Conservation (phyloP, 2,329 filamentous ascomycete species). For the Metarhizium humberi region DNA sequence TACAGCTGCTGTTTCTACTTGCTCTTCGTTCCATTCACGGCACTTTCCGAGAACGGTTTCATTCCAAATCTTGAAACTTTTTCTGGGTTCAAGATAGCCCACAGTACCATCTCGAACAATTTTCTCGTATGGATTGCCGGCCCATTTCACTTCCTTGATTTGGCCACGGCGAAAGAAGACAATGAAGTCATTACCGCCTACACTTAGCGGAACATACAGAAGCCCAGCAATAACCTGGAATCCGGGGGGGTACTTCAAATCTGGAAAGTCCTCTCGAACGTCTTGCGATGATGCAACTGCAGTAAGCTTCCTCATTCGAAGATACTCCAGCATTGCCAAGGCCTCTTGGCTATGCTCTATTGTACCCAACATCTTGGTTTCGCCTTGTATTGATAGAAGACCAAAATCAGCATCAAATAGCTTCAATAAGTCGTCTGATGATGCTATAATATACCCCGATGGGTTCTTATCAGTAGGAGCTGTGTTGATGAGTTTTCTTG, state of each 20-base stretch:
- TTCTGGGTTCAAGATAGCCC: constrained; percentile 67
- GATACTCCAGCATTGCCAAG: constrained; percentile 74
- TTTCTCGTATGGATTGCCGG: constrained; percentile 80
- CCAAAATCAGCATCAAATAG: constrained; percentile 85
- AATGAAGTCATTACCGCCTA: constrained; percentile 73
- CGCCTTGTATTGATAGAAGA: constrained; percentile 73
- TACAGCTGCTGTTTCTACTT: constrained; percentile 81
- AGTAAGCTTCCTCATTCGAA: constrained; percentile 65
- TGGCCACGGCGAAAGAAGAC: constrained; percentile 81
- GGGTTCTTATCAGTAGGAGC: constrained; percentile 73
- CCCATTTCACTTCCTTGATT: constrained; percentile 71
- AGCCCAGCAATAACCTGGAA: constrained; percentile 71
- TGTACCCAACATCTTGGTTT: constrained; percentile 76
- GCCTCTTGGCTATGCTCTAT: constrained; percentile 73
- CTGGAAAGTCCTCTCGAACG: constrained; percentile 66
- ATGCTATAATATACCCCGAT: constrained; percentile 83
- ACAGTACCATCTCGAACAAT: constrained; percentile 61
- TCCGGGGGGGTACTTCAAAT: constrained; percentile 69
- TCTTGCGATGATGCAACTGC: constrained; percentile 74
- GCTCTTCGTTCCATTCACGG: constrained; percentile 80
- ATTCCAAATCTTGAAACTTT: constrained; percentile 71
- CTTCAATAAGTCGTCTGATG: constrained; percentile 73
- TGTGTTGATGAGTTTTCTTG: constrained; percentile 81
- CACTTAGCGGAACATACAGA: constrained; percentile 71
- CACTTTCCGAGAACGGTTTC: constrained; percentile 76